These are phyloP conservation scores for Saccharomyces hybrid DNA, from an alignment of 1,139 yeast species.

Conservation along the genomic window DNA sequence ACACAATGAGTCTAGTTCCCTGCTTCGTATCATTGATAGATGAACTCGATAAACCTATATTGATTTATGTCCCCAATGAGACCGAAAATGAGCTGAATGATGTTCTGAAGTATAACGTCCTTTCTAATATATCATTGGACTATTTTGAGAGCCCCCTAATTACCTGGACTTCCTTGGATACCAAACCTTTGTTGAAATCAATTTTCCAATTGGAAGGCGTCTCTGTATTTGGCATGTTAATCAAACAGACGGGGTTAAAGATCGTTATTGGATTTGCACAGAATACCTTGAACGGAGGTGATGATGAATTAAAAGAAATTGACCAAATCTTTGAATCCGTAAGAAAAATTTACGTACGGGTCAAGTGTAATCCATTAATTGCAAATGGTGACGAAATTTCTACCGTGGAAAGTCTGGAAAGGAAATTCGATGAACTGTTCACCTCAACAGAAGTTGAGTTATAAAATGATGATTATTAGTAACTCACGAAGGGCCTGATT, in stretches of 20 bases:
- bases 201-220: slow-evolving; percentile 26
- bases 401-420: slow-evolving; percentile 8
- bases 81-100: slow-evolving; percentile 16
- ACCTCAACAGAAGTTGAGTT: not conserved
- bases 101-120: slow-evolving; percentile 25
- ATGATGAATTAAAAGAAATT: slow-evolving; percentile 5
- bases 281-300: slow-evolving; percentile 9
- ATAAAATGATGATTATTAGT: not conserved
- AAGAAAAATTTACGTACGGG: slow-evolving; percentile 18
- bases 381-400: not conserved
- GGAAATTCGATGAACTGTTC: slow-evolving; percentile 6
- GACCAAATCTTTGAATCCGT: slow-evolving; percentile 19
- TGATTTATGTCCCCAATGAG: slow-evolving; percentile 16
- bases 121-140: slow-evolving; percentile 28
- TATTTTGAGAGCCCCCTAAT: slow-evolving; percentile 27
- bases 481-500: not conserved
- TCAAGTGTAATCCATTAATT: slow-evolving; percentile 26
- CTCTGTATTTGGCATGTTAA: slow-evolving; percentile 25
- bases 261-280: slow-evolving; percentile 24
- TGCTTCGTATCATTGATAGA: slow-evolving; percentile 25
- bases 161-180: slow-evolving; percentile 15
- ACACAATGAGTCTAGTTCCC: slow-evolving; percentile 7
- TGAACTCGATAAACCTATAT: slow-evolving; percentile 20
- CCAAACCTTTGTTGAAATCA: slow-evolving; percentile 14
- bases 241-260: slow-evolving; percentile 26